Evolutionary conservation across 2,329 filamentous ascomycete species (phyloP).

Genomic region (Colletotrichum scovillei): DNA sequence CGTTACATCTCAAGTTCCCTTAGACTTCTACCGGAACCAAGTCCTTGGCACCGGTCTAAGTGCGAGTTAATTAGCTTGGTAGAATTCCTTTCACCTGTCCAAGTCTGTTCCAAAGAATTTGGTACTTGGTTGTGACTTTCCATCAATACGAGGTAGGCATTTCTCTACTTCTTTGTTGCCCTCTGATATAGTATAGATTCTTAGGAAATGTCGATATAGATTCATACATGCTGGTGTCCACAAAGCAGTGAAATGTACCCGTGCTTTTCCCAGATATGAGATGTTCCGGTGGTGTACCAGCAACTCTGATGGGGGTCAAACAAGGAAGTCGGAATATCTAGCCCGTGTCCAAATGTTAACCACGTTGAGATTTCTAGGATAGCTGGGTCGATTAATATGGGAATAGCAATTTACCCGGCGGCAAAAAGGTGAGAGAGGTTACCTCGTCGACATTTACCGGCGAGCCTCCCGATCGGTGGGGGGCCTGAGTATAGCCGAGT

Average conservation of each 20-base stretch:
- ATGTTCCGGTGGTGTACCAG: no score
- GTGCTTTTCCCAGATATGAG: no score
- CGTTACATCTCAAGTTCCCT: neutral
- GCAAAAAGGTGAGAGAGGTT: neutral
- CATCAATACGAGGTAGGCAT: no score
- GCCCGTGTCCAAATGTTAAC: neutral
- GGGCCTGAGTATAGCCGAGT: neutral
- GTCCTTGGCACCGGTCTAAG: neutral
- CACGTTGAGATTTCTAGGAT: neutral
- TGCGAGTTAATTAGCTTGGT: neutral
- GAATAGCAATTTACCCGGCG: constrained; percentile 2
- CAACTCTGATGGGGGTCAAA: neutral
- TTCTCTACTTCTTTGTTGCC: no score
- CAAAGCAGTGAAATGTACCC: no score
- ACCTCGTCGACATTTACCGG: neutral
- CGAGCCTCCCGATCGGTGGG: neutral
- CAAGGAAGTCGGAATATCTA: constrained; percentile 19
- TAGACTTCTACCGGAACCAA: neutral
- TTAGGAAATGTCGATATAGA: no score
- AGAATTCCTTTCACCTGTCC: neutral
- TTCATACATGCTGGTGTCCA: no score
- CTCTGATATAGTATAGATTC: no score
- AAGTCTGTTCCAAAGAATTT: neutral
- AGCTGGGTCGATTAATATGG: neutral
- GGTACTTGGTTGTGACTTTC: neutral